Percentiles rank a stretch among this genome's conserved stretches.
Conservation (phyloP, 179 eudicot genomes). For the Silene noctiflora region DNA sequence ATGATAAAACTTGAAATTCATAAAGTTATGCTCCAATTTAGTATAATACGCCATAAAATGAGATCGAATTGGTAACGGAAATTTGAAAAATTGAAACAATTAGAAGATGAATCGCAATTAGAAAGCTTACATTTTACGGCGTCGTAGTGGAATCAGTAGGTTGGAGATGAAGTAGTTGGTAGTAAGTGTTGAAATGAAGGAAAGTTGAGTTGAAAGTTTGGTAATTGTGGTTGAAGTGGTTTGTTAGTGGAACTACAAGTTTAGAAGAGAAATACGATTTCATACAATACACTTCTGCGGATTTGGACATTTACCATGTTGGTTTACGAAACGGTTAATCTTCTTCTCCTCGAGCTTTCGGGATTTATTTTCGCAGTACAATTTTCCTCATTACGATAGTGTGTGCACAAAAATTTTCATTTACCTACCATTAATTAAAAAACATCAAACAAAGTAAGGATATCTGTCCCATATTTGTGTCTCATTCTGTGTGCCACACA, state of each 20-base stretch:
- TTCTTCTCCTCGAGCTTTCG: no score
- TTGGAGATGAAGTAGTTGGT: not conserved
- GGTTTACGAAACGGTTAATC: no score
- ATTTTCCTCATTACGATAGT: no score
- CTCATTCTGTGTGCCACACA: no score
- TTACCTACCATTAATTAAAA: no score
- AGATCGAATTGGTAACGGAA: not conserved
- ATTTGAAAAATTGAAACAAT: not conserved
- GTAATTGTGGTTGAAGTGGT: not conserved
- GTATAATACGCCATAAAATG: not conserved
- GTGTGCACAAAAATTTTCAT: no score
- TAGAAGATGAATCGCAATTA: not conserved
- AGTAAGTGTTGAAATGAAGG: not conserved
- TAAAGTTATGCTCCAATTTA: not conserved
- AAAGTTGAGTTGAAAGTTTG: not conserved
- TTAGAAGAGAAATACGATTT: no score
- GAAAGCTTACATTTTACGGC: not conserved
- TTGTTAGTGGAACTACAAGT: not conserved
- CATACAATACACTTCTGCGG: no score
- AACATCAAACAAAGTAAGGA: no score
- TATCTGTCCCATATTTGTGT: no score
- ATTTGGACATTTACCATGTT: no score
- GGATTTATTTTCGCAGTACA: no score
- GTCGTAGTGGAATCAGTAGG: not conserved
- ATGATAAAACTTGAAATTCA: not conserved